Percentiles rank a stretch among this genome's conserved stretches.
These are phyloP conservation scores for Meyerozyma athensensis DNA, from an alignment of 1,139 yeast genomes.

Conservation along the genomic window DNA sequence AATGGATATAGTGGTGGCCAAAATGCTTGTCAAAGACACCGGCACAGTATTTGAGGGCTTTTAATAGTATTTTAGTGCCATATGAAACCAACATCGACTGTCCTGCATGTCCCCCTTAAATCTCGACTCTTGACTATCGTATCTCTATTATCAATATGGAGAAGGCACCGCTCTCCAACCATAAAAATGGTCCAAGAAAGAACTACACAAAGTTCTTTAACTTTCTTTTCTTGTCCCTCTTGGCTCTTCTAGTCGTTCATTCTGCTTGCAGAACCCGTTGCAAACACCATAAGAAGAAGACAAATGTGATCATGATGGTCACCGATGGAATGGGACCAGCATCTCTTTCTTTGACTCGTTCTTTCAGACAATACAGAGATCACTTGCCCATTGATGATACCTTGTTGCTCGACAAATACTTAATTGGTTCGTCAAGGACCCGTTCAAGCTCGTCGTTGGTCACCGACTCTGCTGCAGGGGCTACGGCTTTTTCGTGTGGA, in stretches of 20 bases:
- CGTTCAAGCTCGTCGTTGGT: conserved; percentile 20
- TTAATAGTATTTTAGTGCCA: too few relatives aligned
- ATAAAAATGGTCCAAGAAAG: too few relatives aligned
- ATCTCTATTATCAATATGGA: background rate
- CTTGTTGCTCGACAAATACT: conserved; percentile 18
- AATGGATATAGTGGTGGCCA: conserved; percentile 54
- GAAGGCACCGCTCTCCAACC: background rate
- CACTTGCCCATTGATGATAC: conserved; percentile 16
- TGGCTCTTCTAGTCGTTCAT: background rate
- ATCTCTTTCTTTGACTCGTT: conserved; percentile 22
- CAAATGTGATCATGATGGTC: conserved; percentile 25
- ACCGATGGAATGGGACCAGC: conserved; percentile 30
- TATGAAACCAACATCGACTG: too few relatives aligned
- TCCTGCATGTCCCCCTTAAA: too few relatives aligned
- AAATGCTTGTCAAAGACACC: conserved; percentile 16
- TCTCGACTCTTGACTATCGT: too few relatives aligned
- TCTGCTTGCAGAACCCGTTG: too few relatives aligned
- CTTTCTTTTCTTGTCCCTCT: background rate
- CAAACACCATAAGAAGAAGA: conserved; percentile 3
- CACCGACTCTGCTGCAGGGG: conserved; percentile 28
- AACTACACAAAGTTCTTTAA: too few relatives aligned
- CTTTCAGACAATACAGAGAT: conserved; percentile 22
- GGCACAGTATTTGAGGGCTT: conserved; percentile 5
- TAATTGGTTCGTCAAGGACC: conserved; percentile 23
- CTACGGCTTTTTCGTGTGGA: conserved; percentile 25